Evolutionary conservation across 106 monocot genomes (phyloP).

Genomic region (Allium cepa): DNA sequence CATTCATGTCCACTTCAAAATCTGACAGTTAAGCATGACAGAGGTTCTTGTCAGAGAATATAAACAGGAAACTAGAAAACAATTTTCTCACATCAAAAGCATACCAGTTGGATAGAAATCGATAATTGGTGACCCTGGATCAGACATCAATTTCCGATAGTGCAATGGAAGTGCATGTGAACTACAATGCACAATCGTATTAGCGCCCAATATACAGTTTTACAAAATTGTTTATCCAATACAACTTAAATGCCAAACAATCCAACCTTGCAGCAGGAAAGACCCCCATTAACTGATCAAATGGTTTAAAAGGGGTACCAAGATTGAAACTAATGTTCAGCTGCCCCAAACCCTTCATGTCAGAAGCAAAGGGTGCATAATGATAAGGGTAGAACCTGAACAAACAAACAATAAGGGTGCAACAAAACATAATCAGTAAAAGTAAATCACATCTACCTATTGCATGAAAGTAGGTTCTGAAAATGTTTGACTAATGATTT

Average conservation of each 20-base stretch:
- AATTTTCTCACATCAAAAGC: background rate
- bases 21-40: constrained; percentile 28
- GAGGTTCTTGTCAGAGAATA: background rate
- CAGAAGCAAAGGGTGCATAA: constrained; percentile 99
- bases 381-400: constrained; percentile 97
- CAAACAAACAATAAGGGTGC: background rate
- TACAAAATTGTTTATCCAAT: background rate
- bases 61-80: background rate
- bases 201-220: background rate
- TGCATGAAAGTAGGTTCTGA: too few relatives aligned
- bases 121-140: constrained; percentile 71
- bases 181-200: constrained; percentile 33
- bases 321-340: constrained; percentile 58
- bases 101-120: constrained; percentile 95
- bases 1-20: constrained; percentile 99
- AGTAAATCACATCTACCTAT: too few relatives aligned
- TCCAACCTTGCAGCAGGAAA: constrained; percentile 88
- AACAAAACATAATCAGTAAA: too few relatives aligned
- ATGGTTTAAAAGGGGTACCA: constrained; percentile 90
- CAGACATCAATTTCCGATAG: constrained; percentile 74
- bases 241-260: background rate
- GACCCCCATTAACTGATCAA: constrained; percentile 92
- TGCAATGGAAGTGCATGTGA: constrained; percentile 78
- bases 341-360: constrained; percentile 54
- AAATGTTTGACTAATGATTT: too few relatives aligned